Evolutionary conservation across 1,139 yeast genomes (phyloP), one percentile per base, ranked within the genome.

Genomic region (Magnusiomyces suaveolens): DNA sequence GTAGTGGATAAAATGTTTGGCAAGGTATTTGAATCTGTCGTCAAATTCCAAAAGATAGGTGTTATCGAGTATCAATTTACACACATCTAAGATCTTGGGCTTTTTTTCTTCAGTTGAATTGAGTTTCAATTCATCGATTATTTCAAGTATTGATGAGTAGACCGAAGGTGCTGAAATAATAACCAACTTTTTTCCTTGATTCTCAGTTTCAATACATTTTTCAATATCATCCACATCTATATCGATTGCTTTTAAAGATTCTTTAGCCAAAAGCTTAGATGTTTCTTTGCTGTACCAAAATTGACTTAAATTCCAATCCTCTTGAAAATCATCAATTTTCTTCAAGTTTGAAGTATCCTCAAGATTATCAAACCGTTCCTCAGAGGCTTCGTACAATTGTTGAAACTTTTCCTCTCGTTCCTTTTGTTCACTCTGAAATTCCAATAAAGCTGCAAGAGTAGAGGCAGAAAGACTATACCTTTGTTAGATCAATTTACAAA

Each of bases 231-330:
- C 41, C 1, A 33, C 32, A 18, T 43, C 44, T 2, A 46, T 49
- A 3, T 54, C 62, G n/a, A 95, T 94, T 4, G 88, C 94, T 47
- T 82, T 86, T 23, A 87, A 68, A 43, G 88, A 72, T 20, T 87
- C 94, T 57, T 76, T 78, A 0, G 87, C 94, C 25, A 87, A 69
- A 0, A 70, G 66, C 49, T 75, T 76, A 0, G 96, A 89, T 0
- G 96, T 89, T 3, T 73, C 72, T 58, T 87, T 90, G 52, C 76
- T 69, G 64, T 86, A 86, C 96, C 96, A 87, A 69, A 89, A 89
- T 67, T 89, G 97, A 0, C 96, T 87, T 46, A 89, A 74, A 63
- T 87, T 94, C 97, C 97, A 89, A 69, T 89, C 95, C 69, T 89
- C 96, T 65, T 84, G 77, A 69, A 89, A 89, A 39, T 78, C 73